Evolutionary conservation across 768 basidiomycete species (phyloP).

Genomic region (Hygrophoropsis aurantiaca): DNA sequence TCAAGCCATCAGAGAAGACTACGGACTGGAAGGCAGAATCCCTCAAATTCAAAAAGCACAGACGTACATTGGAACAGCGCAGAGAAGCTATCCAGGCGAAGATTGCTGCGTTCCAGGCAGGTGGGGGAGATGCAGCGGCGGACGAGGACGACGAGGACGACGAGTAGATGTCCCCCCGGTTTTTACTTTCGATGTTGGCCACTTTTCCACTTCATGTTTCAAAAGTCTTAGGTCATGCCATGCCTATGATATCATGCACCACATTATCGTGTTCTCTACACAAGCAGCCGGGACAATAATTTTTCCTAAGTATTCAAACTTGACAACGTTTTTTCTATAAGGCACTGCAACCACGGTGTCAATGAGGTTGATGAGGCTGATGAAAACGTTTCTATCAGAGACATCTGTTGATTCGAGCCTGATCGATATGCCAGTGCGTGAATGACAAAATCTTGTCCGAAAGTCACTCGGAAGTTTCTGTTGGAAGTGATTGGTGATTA

Average conservation of each 20-base stretch:
- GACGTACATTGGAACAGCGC: slow-evolving; percentile 77
- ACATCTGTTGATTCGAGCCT: slow-evolving; percentile 42
- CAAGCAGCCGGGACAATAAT: not conserved
- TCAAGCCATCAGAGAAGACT: slow-evolving; percentile 87
- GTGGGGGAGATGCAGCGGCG: slow-evolving; percentile 40
- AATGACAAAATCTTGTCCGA: slow-evolving; percentile 48
- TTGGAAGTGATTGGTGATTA: not conserved
- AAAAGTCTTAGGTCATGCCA: slow-evolving; percentile 15
- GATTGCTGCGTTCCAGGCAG: slow-evolving; percentile 87
- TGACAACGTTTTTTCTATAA: slow-evolving; percentile 42
- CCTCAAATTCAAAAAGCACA: slow-evolving; percentile 64
- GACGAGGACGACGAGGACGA: slow-evolving; percentile 52
- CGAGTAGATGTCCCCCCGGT: slow-evolving; percentile 46
- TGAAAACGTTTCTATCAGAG: slow-evolving; percentile 41
- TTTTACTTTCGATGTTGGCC: not conserved
- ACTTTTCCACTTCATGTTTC: slow-evolving; percentile 6
- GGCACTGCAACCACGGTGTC: slow-evolving; percentile 54
- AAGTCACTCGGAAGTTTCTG: slow-evolving; percentile 67
- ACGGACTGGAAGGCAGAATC: slow-evolving; percentile 90
- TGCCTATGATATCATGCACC: slow-evolving; percentile 21
- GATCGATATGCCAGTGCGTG: slow-evolving; percentile 60
- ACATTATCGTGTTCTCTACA: slow-evolving; percentile 9
- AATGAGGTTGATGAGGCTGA: slow-evolving; percentile 35
- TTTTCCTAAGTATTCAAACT: slow-evolving; percentile 2
- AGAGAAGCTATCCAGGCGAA: slow-evolving; percentile 78